Evolutionary conservation across 2,329 filamentous ascomycete genomes (phyloP).

Genomic region (Nemania bipapillata): DNA sequence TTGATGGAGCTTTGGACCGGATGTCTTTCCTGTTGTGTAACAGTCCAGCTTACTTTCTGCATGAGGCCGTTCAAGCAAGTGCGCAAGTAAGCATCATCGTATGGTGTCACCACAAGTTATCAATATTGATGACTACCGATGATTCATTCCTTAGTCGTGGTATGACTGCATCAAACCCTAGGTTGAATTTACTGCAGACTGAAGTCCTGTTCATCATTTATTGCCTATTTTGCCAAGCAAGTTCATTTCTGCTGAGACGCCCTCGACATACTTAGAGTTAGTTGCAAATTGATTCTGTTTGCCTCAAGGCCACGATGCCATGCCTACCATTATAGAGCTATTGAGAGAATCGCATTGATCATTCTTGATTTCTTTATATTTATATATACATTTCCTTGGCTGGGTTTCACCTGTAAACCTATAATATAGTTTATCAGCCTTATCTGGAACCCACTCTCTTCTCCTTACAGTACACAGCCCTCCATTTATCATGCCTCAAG

Average conservation of each 20-base stretch:
- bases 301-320: neutral
- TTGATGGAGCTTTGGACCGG: neutral
- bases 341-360: neutral
- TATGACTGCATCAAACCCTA: slow-evolving; percentile 2
- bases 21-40: slow-evolving; percentile 20
- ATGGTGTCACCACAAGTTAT: neutral
- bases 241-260: neutral
- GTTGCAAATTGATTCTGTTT: neutral
- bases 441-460: neutral
- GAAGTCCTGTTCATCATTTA: neutral
- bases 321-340: neutral
- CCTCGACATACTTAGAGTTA: neutral
- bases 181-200: neutral
- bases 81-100: neutral
- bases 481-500: neutral
- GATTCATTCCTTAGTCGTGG: neutral
- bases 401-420: neutral
- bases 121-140: slow-evolving; percentile 5
- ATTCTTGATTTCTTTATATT: neutral
- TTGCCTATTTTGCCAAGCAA: neutral
- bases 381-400: neutral
- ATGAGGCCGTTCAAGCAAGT: slow-evolving; percentile 1
- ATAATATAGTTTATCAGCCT: too few species aligned
- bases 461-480: neutral
- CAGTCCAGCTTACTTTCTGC: slow-evolving; percentile 17